Conservation (phyloP, 2,329 filamentous ascomycete genomes). For the Didymellaceae sp. region DNA sequence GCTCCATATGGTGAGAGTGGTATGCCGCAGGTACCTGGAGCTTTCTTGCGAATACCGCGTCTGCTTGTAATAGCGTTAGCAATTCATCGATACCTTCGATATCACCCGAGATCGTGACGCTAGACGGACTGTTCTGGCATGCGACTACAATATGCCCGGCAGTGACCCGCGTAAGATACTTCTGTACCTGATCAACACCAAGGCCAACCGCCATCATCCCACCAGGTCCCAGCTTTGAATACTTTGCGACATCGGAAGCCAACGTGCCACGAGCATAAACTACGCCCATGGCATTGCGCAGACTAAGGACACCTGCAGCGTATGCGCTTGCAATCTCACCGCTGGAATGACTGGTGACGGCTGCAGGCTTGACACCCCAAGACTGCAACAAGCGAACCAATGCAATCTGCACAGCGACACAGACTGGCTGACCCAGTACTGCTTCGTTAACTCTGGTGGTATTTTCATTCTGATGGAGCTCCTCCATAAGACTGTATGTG, state of each 20-base stretch:
- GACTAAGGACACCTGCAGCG: background rate
- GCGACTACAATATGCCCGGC: slow-evolving; percentile 14
- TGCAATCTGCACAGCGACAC: slow-evolving; percentile 26
- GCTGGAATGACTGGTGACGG: slow-evolving; percentile 27
- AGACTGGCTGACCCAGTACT: slow-evolving; percentile 17
- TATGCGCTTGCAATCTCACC: slow-evolving; percentile 33
- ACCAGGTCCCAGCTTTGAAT: slow-evolving; percentile 5
- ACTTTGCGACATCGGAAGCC: slow-evolving; percentile 18
- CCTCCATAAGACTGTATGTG: slow-evolving; percentile 14
- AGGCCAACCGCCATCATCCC: slow-evolving; percentile 30
- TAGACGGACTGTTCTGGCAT: slow-evolving; percentile 48
- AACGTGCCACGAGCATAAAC: slow-evolving; percentile 1
- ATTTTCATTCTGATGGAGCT: slow-evolving; percentile 10
- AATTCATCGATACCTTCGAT: slow-evolving; percentile 44
- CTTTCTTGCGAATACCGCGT: slow-evolving; percentile 47
- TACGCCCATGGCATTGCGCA: background rate
- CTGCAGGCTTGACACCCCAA: slow-evolving; percentile 20
- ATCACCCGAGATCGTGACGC: slow-evolving; percentile 55
- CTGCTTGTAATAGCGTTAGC: slow-evolving; percentile 39
- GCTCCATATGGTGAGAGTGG: slow-evolving; percentile 53
- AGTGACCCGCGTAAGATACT: background rate
- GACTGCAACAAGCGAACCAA: slow-evolving; percentile 20
- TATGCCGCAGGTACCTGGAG: slow-evolving; percentile 55
- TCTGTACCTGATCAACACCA: slow-evolving; percentile 8
- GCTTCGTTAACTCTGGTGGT: slow-evolving; percentile 2